Conservation (phyloP, 2,329 filamentous ascomycete genomes). For the Ceratocystis huliohia region DNA sequence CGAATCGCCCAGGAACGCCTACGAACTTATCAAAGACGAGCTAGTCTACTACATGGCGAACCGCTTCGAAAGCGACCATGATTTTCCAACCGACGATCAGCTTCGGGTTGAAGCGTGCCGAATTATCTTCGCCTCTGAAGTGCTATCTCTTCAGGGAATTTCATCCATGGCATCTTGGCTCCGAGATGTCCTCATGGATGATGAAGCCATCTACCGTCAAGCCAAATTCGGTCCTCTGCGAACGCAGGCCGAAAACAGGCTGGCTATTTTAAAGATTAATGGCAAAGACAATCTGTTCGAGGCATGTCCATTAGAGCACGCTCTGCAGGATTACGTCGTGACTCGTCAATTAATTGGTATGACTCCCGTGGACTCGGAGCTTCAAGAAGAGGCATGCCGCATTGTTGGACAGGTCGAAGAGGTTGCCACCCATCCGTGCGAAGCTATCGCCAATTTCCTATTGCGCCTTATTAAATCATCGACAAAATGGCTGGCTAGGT, state of each 20-base stretch:
- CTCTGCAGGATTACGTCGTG: constrained; percentile 42
- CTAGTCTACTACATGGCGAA: constrained; percentile 40
- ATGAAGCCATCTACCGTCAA: constrained; percentile 31
- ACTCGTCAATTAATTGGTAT: constrained; percentile 42
- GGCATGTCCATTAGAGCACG: constrained; percentile 42
- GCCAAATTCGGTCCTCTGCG: constrained; percentile 39
- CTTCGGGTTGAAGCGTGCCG: constrained; percentile 47
- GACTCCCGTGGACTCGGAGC: constrained; percentile 46
- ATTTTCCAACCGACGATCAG: constrained; percentile 38
- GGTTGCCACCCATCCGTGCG: constrained; percentile 37
- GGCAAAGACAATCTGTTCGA: constrained; percentile 47
- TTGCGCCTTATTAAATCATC: constrained; percentile 39
- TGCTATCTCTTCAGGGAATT: constrained; percentile 32
- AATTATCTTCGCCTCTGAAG: constrained; percentile 44
- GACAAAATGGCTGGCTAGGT: constrained; percentile 42
- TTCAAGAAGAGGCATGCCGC: constrained; percentile 46
- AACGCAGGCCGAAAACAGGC: constrained; percentile 34
- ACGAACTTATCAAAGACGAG: constrained; percentile 48
- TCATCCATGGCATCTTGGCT: constrained; percentile 40
- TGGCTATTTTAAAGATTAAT: constrained; percentile 42
- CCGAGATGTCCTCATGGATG: constrained; percentile 44
- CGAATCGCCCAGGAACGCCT: constrained; percentile 43
- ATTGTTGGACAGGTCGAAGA: constrained; percentile 47
- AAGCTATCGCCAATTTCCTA: constrained; percentile 43
- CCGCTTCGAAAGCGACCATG: constrained; percentile 32